Evolutionary conservation across 306 rosid genomes (phyloP).

Genomic region (Acacia melanoxylon): DNA sequence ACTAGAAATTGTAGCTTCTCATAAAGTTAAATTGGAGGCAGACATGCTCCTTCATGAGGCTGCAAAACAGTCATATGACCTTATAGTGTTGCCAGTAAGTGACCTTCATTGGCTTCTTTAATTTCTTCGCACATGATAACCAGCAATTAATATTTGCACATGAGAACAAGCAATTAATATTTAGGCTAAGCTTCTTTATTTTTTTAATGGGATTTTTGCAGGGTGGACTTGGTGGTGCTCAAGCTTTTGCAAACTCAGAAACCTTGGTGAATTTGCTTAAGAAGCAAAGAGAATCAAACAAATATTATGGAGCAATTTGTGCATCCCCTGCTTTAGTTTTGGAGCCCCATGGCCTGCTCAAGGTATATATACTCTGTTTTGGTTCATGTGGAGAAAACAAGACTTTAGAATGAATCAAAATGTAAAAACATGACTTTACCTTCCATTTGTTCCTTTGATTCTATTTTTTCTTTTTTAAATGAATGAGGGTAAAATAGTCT

Average conservation of each 20-base stretch:
- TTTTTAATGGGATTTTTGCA: not conserved
- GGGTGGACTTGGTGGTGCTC: slow-evolving; percentile 98
- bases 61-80: slow-evolving; percentile 65
- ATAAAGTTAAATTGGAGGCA: slow-evolving; percentile 78
- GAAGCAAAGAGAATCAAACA: slow-evolving; percentile 69
- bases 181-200: too few species aligned
- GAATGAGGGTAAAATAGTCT: too few species aligned
- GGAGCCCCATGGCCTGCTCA: slow-evolving; percentile 89
- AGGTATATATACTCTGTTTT: slow-evolving; percentile 38
- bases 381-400: not conserved
- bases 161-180: not conserved
- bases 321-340: slow-evolving; percentile 90
- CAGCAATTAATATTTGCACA: not conserved
- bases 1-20: slow-evolving; percentile 72
- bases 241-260: slow-evolving; percentile 81
- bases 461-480: too few species aligned
- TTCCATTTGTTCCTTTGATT: too few species aligned
- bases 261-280: slow-evolving; percentile 67
- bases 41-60: slow-evolving; percentile 81
- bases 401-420: too few species aligned
- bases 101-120: too few species aligned
- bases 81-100: slow-evolving; percentile 76
- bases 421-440: too few species aligned
- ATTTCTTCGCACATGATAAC: not conserved
- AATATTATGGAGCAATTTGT: slow-evolving; percentile 90